Evolutionary conservation across 257 asterid genomes (phyloP), one percentile per base, ranked within the genome.

Genomic region (Solanum chilense): DNA sequence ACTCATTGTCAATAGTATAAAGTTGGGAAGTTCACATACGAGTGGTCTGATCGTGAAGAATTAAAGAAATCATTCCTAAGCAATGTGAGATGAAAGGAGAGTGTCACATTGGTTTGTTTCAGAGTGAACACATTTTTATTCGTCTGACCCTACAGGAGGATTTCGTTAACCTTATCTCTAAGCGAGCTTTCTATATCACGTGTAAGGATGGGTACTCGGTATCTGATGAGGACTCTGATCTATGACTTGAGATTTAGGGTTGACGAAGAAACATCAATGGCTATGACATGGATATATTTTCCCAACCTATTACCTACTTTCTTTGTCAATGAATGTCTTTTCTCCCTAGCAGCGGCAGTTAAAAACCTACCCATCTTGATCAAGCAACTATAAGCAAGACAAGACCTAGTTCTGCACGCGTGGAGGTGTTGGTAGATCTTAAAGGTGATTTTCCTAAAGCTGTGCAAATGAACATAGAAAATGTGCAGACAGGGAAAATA

Each of bases 81-180:
- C 9, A 0, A 15, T 49, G 58, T 49, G 0, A 15, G 58, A 7
- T 49, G 58, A 49, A 49, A 49, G 21, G 21, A 5, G 21, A 15
- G 58, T 49, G 58, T 49, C 0, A 49, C 0, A 49, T 49, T 49
- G 1, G 21, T 49, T 49, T 49, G 9, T 56, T 60, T n/a, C 8
- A 0, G 3, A 62, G 29, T 25, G 11, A n/a, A 23, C 31, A 62
- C 13, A 23, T 62, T 62, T 7, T 62, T 9, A 62, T 62, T 23
- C 7, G 31, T 4, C 16, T 62, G 7, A 0, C 3, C 3, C 31
- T 4, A 0, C 7, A n/a, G 3, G 29, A 23, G 29, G 31, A 62
- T 11, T 62, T 62, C 6, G 31, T 23, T 2, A 10, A 62, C 15
- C 14, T 62, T 11, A 11, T 62, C 29, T 62, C 15, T 11, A 4